Percentiles rank a stretch among this genome's conserved stretches.
Conservation (phyloP, 2,329 filamentous ascomycete genomes). For the Arachnomyces sp. region DNA sequence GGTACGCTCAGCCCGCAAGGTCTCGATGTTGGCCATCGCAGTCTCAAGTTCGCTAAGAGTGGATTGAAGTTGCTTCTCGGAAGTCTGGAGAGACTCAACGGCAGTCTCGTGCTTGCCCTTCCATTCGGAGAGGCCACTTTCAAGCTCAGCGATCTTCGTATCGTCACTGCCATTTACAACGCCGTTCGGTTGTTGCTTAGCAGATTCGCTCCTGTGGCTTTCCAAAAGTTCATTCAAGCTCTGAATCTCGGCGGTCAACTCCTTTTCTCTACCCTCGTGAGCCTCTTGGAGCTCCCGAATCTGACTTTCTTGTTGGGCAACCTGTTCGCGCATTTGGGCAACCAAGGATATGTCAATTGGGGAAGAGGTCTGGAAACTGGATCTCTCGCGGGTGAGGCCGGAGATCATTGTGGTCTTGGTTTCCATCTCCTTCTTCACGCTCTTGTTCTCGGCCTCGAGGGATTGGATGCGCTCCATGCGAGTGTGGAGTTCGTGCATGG, state of each 20-base stretch:
- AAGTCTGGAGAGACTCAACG: slow-evolving; percentile 60
- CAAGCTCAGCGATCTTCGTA: slow-evolving; percentile 55
- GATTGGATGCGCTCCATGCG: slow-evolving; percentile 85
- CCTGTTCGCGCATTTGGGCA: slow-evolving; percentile 75
- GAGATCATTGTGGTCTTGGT: slow-evolving; percentile 93
- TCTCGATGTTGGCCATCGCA: slow-evolving; percentile 48
- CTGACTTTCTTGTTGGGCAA: slow-evolving; percentile 77
- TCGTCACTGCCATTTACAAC: slow-evolving; percentile 33
- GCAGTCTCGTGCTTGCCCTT: slow-evolving; percentile 65
- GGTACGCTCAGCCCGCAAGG: slow-evolving; percentile 36
- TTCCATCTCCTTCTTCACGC: slow-evolving; percentile 91
- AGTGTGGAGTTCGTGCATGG: slow-evolving; percentile 82
- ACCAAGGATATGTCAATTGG: slow-evolving; percentile 89
- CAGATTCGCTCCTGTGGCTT: slow-evolving; percentile 22
- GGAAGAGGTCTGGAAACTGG: slow-evolving; percentile 70
- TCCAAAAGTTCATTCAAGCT: slow-evolving; percentile 52
- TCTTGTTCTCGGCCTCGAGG: slow-evolving; percentile 73
- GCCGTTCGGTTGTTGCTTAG: slow-evolving; percentile 18
- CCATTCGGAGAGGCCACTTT: slow-evolving; percentile 65
- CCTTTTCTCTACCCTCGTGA: slow-evolving; percentile 65
- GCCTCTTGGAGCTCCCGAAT: slow-evolving; percentile 64
- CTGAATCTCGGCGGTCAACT: slow-evolving; percentile 64
- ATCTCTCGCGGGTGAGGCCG: slow-evolving; percentile 83
- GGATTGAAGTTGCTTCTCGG: slow-evolving; percentile 62
- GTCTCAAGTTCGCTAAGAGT: slow-evolving; percentile 67